A percentile compares a stretch with the other conserved stretches of the same genome.
Conservation (phyloP, 2,329 filamentous ascomycete species). For the Exophiala sideris region DNA sequence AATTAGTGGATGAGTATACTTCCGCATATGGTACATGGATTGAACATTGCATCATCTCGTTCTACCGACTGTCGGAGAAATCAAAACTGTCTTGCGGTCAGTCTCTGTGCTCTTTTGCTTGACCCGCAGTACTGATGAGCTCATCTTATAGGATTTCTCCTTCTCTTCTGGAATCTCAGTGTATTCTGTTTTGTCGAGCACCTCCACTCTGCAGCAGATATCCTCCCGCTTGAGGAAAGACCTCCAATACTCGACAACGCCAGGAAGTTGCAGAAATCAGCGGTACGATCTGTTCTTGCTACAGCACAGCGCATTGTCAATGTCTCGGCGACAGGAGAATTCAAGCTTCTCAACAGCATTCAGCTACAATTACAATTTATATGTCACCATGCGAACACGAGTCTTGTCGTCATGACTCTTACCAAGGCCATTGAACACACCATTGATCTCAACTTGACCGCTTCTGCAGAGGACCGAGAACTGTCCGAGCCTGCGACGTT, state of each 20-base stretch:
- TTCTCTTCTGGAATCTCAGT: slow-evolving; percentile 13
- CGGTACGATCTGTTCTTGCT: slow-evolving; percentile 11
- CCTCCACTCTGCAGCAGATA: slow-evolving; percentile 5
- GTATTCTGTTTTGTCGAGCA: slow-evolving; percentile 11
- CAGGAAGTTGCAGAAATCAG: slow-evolving; percentile 2
- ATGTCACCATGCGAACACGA: slow-evolving; percentile 18
- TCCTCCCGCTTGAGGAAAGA: slow-evolving; percentile 1
- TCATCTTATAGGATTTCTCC: slow-evolving; percentile 7
- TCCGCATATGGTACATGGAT: slow-evolving; percentile 14
- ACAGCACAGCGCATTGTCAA: slow-evolving; percentile 15
- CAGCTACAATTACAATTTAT: slow-evolving; percentile 16
- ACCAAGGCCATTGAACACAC: slow-evolving; percentile 17
- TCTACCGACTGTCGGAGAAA: slow-evolving; percentile 15
- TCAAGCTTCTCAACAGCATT: slow-evolving; percentile 17
- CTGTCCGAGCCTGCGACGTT: background rate
- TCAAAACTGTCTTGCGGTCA: slow-evolving; percentile 16
- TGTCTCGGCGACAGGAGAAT: slow-evolving; percentile 12
- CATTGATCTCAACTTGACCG: slow-evolving; percentile 10
- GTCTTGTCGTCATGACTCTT: slow-evolving; percentile 12
- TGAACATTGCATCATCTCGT: slow-evolving; percentile 14
- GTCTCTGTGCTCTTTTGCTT: background rate
- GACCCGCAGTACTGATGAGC: background rate
- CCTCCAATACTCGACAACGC: slow-evolving; percentile 4
- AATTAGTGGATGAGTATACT: slow-evolving; percentile 5
- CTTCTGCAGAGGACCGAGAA: background rate